Evolutionary conservation across 305 asterid species (phyloP).

Genomic region (Striga hermonthica): DNA sequence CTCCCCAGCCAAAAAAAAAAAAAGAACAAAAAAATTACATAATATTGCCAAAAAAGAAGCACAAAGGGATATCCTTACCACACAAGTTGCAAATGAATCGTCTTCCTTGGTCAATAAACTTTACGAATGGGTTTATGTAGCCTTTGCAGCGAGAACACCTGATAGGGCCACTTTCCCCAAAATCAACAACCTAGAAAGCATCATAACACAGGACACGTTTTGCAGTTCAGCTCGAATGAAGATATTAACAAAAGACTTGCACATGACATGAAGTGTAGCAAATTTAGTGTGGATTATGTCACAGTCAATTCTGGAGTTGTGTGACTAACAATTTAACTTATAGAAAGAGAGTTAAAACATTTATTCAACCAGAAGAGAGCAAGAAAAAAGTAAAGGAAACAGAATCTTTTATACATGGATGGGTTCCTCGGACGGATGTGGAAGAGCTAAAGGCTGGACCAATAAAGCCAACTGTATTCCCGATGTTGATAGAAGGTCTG

Average conservation of each 20-base stretch:
- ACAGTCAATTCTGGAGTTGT: constrained; percentile 20
- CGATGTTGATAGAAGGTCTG: constrained; percentile 90
- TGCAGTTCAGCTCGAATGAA: constrained; percentile 2
- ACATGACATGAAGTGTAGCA: constrained; percentile 12
- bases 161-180: constrained; percentile 97
- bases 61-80: constrained; percentile 51
- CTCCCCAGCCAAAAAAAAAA: constrained; percentile 16
- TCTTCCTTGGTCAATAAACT: constrained; percentile 93
- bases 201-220: constrained; percentile 12
- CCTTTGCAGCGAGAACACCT: constrained; percentile 99
- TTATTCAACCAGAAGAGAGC: constrained; percentile 25
- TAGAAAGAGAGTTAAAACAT: background rate
- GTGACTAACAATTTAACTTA: constrained; percentile 7
- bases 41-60: background rate
- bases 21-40: background rate
- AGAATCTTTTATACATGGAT: constrained; percentile 59
- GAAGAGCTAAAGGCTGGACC: constrained; percentile 98
- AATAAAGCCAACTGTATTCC: constrained; percentile 92
- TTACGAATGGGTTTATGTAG: constrained; percentile 93
- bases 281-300: constrained; percentile 12
- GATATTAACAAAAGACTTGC: constrained; percentile 26
- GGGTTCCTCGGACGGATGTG: constrained; percentile 96
- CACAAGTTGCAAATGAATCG: constrained; percentile 93
- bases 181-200: constrained; percentile 80
- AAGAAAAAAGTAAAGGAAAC: constrained; percentile 12